Percentiles rank a stretch among this genome's conserved stretches.
phyloP scores from a whole-genome alignment of 2,329 filamentous ascomycete species.

The Ophiostoma ulmi region DNA sequence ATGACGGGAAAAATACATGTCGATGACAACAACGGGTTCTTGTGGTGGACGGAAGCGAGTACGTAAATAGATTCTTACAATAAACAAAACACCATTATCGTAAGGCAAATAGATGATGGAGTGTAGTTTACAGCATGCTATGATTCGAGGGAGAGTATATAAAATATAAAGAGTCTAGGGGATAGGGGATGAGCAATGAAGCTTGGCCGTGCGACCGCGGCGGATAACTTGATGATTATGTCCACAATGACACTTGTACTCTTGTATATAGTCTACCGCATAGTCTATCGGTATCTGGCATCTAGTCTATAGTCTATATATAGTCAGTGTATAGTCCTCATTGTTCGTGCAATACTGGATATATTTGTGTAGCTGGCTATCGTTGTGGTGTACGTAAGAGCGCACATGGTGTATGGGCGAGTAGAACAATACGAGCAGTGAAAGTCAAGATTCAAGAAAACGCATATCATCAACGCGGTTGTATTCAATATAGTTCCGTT shows the following conservation, averaged over 20 bases:
- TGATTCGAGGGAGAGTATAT: too few species aligned
- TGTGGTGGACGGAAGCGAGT: background rate
- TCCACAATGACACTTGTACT: background rate
- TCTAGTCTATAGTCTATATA: background rate
- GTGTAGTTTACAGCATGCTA: too few species aligned
- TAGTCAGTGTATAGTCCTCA: background rate
- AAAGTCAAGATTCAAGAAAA: too few species aligned
- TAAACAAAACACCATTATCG: background rate
- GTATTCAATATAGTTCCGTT: too few species aligned
- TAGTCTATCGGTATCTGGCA: background rate
- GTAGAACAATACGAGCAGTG: too few species aligned
- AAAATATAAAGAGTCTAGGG: background rate
- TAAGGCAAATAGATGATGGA: too few species aligned
- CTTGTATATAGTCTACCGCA: background rate
- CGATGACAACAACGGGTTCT: background rate
- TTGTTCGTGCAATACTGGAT: background rate
- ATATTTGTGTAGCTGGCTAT: background rate
- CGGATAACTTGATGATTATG: background rate
- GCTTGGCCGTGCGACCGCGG: too few species aligned
- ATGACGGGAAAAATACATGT: background rate
- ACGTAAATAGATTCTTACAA: background rate
- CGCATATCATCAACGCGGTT: too few species aligned
- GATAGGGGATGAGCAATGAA: background rate
- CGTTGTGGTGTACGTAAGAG: background rate
- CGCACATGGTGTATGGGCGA: too few species aligned